Base-by-base conservation (phyloP, 1,284 basidiomycete species). In the Xanthoconium separans region DNA sequence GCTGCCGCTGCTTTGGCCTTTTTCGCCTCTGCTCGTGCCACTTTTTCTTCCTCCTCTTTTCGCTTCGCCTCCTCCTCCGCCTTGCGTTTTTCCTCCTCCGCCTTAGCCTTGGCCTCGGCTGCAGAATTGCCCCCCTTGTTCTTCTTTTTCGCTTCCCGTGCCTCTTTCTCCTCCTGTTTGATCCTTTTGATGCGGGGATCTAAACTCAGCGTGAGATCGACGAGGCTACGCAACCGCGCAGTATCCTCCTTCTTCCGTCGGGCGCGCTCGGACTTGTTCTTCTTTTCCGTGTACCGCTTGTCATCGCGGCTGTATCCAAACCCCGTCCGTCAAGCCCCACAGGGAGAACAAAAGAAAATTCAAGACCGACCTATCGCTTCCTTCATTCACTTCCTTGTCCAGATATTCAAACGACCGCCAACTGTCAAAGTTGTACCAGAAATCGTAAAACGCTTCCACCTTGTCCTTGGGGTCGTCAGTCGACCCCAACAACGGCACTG, bases 381-480 rank as follows among this genome's bases (percentile, higher is more conserved):
- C 96, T 75, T 99, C 96, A 74, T 98, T 98, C 61, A 94, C 89
- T 73, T 99, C 96, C 81, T 99, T 99, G 78, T 99, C 96, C 64
- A 93, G 79, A 80, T 95, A 98, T 76, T 99, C 96, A 71, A 99
- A 99, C 73, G 89, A 93, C 62, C 97, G 80, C 97, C 97, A 99
- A 66, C 89, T 93, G 74, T 98, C 95, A 75, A 99, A 98, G 82
- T 97, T 97, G 82, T 98, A 98, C 92, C 93, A 99, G 75, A 96
- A 98, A 75, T 98, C 91, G 80, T 98, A 99, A 79, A 99, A 98
- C 18, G 77, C 81, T 73, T 98, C 92, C 58, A 98, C 95, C 56
- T 85, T 82, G 56, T 85, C 83, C 74, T 96, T 95, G 57, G 84
- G 71, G 24, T 89, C 85, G 57, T 91, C 82, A 57, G 81, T 76